Evolutionary conservation across 2,329 filamentous ascomycete species (phyloP), one percentile per base, ranked within the genome.

Genomic region (Penicillium sp.): DNA sequence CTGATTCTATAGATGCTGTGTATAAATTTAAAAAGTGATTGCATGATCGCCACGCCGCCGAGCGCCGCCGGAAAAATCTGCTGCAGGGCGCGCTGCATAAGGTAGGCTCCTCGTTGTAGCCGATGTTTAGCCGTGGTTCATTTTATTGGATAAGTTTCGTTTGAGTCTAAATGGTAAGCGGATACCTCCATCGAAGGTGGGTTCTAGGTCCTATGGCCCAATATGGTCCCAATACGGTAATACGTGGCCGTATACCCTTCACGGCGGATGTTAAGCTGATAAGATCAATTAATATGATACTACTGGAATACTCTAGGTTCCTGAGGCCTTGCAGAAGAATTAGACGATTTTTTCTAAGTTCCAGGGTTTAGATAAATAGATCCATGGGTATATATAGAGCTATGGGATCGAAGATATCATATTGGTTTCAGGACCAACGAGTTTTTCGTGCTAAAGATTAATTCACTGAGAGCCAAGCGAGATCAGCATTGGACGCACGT

Each of bases 401-500:
- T 12, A 20, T 40, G 18, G 26, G 18, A 40, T 18, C 6, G 37
- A 14, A 20, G 37, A 12, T 11, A 20, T 6, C 7, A 18, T 15
- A 22, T 22, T 20, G 18, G 37, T 20, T 22, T 40, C 37, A 18
- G 27, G 11, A 23, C 22, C 18, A 44, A n/a, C 11, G 23, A 44
- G 0, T 26, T 44, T 40, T 40, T 40, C 37, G 37, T 40, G 18
- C 37, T 40, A 40, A 40, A 40, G 18, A 27, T 23, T 23, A 20
- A 33, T 25, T 14, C 18, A n/a, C 27, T 37, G 33, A 18, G 37
- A 29, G 26, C 46, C 46, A 51, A 51, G 42, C 50, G 43, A 45
- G 26, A 27, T 41, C 45, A 61, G 55, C 61, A 59, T 59, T 47
- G 15, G 49, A 26, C 52, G 57, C 62, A 65, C 62, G 62, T 65